These are phyloP conservation scores for Moelleriella libera DNA, from an alignment of 2,329 filamentous ascomycete species.

Conservation along the genomic window DNA sequence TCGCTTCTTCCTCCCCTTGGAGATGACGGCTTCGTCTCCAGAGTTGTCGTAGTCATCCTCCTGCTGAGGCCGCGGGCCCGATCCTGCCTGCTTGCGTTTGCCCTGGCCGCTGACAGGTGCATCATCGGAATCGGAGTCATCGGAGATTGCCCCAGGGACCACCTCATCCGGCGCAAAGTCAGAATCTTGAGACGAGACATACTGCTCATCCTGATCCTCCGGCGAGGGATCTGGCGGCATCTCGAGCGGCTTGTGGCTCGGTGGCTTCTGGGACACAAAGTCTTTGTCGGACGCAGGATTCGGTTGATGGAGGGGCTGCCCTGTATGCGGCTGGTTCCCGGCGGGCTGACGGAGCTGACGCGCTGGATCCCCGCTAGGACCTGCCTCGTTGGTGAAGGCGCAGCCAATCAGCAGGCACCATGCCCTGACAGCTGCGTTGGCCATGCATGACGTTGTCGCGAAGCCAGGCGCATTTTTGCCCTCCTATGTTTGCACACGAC, in stretches of 20 bases:
- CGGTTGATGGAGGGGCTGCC: no score
- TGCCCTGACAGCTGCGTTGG: no score
- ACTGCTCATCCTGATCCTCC: constrained; percentile 40
- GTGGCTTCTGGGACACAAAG: no score
- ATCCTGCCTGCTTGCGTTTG: constrained; percentile 10
- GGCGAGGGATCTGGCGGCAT: constrained; percentile 28
- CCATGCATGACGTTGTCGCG: no score
- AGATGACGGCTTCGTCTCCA: constrained; percentile 58
- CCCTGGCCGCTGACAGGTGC: constrained; percentile 13
- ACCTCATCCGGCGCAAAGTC: constrained; percentile 51
- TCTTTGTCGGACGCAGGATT: no score
- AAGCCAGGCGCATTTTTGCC: no score
- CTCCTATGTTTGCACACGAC: no score
- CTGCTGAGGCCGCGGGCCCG: constrained; percentile 12
- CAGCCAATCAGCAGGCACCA: no score
- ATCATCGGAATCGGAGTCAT: constrained; percentile 36
- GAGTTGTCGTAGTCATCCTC: constrained; percentile 49
- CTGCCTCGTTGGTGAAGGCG: no score
- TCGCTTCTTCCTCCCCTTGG: constrained; percentile 40
- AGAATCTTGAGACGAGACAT: constrained; percentile 59
- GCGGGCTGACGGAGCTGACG: no score
- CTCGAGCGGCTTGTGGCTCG: neutral
- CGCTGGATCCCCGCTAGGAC: no score
- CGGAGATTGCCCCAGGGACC: constrained; percentile 29
- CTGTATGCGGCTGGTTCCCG: no score